phyloP scores from a whole-genome alignment of 2,329 filamentous ascomycete species.

The Fonsecaea pugnacius region DNA sequence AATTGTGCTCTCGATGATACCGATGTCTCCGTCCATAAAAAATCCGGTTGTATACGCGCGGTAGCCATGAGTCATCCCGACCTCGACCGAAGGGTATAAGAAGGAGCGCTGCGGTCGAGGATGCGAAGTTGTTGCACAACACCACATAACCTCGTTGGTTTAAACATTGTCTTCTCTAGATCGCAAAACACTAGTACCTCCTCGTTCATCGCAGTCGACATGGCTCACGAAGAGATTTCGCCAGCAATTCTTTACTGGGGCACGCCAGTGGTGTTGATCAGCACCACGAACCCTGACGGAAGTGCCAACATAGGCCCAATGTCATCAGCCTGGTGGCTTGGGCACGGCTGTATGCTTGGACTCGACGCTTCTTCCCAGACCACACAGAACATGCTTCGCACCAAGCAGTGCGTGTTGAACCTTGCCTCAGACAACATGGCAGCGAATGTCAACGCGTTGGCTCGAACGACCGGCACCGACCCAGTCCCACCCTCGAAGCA shows the following conservation, averaged over 20 bases:
- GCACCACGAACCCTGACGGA: slow-evolving; percentile 49
- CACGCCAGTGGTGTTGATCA: slow-evolving; percentile 44
- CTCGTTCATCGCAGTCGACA: background rate
- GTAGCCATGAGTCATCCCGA: background rate
- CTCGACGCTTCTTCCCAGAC: slow-evolving; percentile 46
- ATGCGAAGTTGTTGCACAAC: background rate
- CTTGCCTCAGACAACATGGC: slow-evolving; percentile 46
- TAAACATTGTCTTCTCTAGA: background rate
- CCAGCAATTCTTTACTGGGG: slow-evolving; percentile 33
- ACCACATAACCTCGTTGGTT: background rate
- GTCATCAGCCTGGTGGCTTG: slow-evolving; percentile 54
- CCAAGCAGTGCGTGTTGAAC: slow-evolving; percentile 51
- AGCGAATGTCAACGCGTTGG: slow-evolving; percentile 45
- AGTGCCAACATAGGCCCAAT: slow-evolving; percentile 51
- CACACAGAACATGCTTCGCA: slow-evolving; percentile 48
- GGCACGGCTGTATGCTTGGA: slow-evolving; percentile 51
- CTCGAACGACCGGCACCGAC: slow-evolving; percentile 45
- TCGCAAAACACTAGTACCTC: background rate
- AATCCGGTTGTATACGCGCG: background rate
- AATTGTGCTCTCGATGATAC: background rate
- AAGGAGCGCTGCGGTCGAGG: background rate
- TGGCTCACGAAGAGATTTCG: slow-evolving; percentile 25
- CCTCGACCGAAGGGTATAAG: slow-evolving; percentile 1
- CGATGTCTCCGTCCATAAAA: background rate
- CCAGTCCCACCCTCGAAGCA: slow-evolving; percentile 35